These are phyloP conservation scores for Daldinia bambusicola DNA, from an alignment of 495 filamentous ascomycete genomes.

Conservation along the genomic window DNA sequence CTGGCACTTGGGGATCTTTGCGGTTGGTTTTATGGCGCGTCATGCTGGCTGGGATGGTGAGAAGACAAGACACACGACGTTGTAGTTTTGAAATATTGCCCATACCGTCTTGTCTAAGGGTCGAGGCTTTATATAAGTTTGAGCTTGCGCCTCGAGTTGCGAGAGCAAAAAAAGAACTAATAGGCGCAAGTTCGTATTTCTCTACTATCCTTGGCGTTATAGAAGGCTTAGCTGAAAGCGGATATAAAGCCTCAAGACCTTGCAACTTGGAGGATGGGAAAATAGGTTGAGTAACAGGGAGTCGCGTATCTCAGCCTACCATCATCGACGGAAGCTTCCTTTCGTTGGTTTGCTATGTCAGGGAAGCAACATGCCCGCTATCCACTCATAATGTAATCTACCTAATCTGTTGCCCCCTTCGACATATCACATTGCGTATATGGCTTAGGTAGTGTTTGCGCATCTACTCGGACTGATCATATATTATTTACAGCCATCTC, in stretches of 20 bases:
- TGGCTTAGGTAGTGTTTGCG: conserved; percentile 30
- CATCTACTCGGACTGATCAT: conserved; percentile 20
- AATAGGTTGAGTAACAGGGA: conserved; percentile 31
- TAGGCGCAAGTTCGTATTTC: conserved; percentile 3
- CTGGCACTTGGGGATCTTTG: conserved; percentile 28
- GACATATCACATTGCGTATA: conserved; percentile 18
- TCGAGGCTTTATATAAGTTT: conserved; percentile 30
- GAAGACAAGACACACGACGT: conserved; percentile 40
- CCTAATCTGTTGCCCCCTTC: conserved; percentile 26
- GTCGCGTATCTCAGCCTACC: conserved; percentile 48
- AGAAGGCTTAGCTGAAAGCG: conserved; percentile 45
- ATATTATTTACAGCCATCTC: conserved; percentile 28
- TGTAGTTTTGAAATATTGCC: conserved; percentile 28
- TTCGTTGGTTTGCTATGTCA: neutral
- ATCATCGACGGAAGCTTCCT: conserved; percentile 21
- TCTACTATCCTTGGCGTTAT: conserved; percentile 23
- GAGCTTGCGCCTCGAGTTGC: neutral
- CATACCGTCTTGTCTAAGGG: conserved; percentile 29
- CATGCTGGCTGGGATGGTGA: conserved; percentile 39
- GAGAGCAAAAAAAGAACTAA: neutral
- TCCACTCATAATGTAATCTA: conserved; percentile 15
- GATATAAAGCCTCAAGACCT: neutral
- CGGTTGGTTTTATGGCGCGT: conserved; percentile 43
- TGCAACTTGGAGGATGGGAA: neutral
- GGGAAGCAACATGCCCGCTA: conserved; percentile 8